Base-by-base conservation (phyloP, 352 stramenopile genomes). In the Thalassiosira hispida region DNA sequence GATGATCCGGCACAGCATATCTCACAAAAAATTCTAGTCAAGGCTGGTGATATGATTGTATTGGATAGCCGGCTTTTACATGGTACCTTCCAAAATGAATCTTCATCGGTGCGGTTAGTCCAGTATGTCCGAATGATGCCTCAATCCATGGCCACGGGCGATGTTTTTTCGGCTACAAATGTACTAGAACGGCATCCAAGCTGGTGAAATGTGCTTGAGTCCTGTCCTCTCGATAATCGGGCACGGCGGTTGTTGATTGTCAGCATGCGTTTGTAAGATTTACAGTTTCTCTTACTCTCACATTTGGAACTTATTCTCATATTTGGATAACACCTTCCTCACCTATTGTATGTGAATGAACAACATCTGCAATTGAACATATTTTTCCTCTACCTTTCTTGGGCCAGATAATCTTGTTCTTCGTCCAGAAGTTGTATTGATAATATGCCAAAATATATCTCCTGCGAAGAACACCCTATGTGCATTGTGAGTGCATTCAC, bases 81-180 rank as follows among this genome's bases (percentile, higher is more conserved):
- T n/a, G 55, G 55, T 46, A 64, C 55, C 12, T 64, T 64, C 55
- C 6, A 38, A 64, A 64, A 64, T 16, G 55, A 64, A 49, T 64
- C 55, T 8, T 11, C 6, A 22, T 64, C 55, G 55, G 47, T 64
- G 55, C 55, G 55, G 33, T 42, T 42, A 25, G 11, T 16, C 27
- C 44, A 38, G 6, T 51, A 53, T 67, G 65, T n/a, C 9, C 56
- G 27, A 31, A 62, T 73, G 9, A 61, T 23, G 27, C 31, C 59
- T 42, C 33, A 42, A 42, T 56, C 51, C 9, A 18, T 68, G 22
- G 42, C 29, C 3, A 38, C 12, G 2, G 25, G 22, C 22, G 33
- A 42, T 61, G 18, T 27, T 35, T 20, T 35, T 16, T 53, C 38
- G 49, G 31, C 18, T 27, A 25, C 47, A 49, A 31, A 33, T 22